Percentiles rank a stretch among this genome's conserved stretches.
These are phyloP conservation scores for Ogataea henricii DNA, from an alignment of 805 yeast species.

Conservation along the genomic window DNA sequence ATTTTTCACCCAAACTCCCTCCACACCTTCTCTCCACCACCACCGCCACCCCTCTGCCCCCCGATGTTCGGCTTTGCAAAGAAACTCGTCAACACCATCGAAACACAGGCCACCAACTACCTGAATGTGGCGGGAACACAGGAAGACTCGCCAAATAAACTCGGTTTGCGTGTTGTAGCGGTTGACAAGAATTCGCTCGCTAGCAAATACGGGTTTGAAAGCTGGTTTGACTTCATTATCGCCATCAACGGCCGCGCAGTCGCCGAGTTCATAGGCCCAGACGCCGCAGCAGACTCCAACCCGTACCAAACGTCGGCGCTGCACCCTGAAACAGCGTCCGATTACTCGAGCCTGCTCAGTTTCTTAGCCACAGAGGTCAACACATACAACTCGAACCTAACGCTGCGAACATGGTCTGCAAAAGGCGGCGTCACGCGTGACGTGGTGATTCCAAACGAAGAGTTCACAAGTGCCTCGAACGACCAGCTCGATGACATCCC, in stretches of 20 bases:
- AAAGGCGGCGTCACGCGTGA: slow-evolving; percentile 69
- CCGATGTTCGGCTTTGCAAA: slow-evolving; percentile 72
- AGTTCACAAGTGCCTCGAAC: slow-evolving; percentile 21
- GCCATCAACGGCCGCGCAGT: slow-evolving; percentile 74
- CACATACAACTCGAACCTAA: slow-evolving; percentile 35
- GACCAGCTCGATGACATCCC: slow-evolving; percentile 33
- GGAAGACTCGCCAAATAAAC: slow-evolving; percentile 31
- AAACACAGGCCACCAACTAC: slow-evolving; percentile 35
- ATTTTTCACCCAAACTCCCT: neutral
- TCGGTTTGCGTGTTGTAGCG: slow-evolving; percentile 62
- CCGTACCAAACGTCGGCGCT: slow-evolving; percentile 23
- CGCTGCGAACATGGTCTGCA: slow-evolving; percentile 78
- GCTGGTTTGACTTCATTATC: slow-evolving; percentile 88
- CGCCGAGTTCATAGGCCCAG: slow-evolving; percentile 32
- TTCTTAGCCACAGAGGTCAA: slow-evolving; percentile 32
- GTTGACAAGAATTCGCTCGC: slow-evolving; percentile 51
- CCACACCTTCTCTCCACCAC: neutral
- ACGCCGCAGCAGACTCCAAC: slow-evolving; percentile 26
- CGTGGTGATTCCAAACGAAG: slow-evolving; percentile 36
- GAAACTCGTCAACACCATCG: slow-evolving; percentile 57
- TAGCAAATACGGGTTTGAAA: slow-evolving; percentile 60
- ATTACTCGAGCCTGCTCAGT: slow-evolving; percentile 25
- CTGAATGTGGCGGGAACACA: slow-evolving; percentile 36
- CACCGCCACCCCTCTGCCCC: slow-evolving; percentile 9
- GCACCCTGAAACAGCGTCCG: slow-evolving; percentile 15